Conservation (phyloP, 2,329 filamentous ascomycete genomes). For the Ustulina deusta region DNA sequence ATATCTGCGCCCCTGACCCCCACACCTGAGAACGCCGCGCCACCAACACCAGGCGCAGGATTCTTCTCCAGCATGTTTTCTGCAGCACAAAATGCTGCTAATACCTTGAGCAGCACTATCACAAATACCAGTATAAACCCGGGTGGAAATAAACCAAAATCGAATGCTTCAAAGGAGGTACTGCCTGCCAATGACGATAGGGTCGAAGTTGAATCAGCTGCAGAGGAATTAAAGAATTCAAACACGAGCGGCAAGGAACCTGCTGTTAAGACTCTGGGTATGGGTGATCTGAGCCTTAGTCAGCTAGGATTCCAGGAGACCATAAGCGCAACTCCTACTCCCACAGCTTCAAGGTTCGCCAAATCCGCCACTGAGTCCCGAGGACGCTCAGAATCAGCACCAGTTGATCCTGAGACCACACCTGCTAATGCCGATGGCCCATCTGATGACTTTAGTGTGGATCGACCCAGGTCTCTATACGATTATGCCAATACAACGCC, state of each 20-base stretch:
- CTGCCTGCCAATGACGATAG: constrained; percentile 52
- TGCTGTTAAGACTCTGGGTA: constrained; percentile 88
- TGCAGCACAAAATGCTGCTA: constrained; percentile 92
- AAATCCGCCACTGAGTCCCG: constrained; percentile 60
- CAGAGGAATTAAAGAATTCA: constrained; percentile 55
- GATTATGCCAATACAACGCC: constrained; percentile 68
- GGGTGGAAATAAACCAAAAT: constrained; percentile 60
- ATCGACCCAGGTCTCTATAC: constrained; percentile 63
- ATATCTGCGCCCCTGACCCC: constrained; percentile 80
- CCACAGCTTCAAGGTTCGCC: constrained; percentile 66
- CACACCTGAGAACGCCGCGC: constrained; percentile 72
- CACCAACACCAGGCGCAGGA: constrained; percentile 68
- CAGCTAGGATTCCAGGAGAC: constrained; percentile 82
- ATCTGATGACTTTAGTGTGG: constrained; percentile 52
- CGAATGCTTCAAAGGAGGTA: constrained; percentile 51
- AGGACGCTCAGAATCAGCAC: constrained; percentile 69
- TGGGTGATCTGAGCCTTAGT: constrained; percentile 88
- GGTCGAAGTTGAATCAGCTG: constrained; percentile 60
- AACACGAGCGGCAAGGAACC: constrained; percentile 72
- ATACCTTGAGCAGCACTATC: constrained; percentile 78
- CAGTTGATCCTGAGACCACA: constrained; percentile 57
- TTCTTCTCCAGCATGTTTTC: constrained; percentile 97
- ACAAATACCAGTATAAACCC: constrained; percentile 71
- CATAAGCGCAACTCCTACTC: constrained; percentile 65
- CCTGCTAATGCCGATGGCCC: constrained; percentile 52